phyloP scores from a whole-genome alignment of 495 filamentous ascomycete species.

The Podospora pseudopauciseta region DNA sequence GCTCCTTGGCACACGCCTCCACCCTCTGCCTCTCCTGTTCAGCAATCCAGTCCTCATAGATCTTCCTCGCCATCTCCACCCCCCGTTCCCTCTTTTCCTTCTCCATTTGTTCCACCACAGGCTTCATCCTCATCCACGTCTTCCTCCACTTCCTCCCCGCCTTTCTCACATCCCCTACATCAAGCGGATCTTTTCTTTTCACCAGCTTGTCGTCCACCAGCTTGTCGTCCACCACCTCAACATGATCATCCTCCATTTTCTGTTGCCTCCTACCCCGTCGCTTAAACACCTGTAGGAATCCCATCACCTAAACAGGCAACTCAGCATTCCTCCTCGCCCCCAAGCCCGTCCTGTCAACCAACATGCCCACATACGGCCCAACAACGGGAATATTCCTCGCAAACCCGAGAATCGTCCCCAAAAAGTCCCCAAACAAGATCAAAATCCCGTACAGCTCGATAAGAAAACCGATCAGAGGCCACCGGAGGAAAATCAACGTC shows the following conservation, averaged over 20 bases:
- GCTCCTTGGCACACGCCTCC: too few relatives aligned
- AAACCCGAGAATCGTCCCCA: slow-evolving; percentile 87
- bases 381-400: slow-evolving; percentile 79
- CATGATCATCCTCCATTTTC: not conserved
- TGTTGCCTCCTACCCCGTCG: not conserved
- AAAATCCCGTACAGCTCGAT: slow-evolving; percentile 92
- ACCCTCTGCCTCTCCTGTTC: too few relatives aligned
- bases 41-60: too few relatives aligned
- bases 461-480: slow-evolving; percentile 83
- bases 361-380: slow-evolving; percentile 72
- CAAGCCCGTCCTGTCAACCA: slow-evolving; percentile 61
- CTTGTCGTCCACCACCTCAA: too few relatives aligned
- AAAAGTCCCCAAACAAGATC: slow-evolving; percentile 91
- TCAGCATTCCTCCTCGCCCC: slow-evolving; percentile 63
- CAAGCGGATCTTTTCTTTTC: not conserved
- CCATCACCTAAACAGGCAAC: slow-evolving; percentile 59
- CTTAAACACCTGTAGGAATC: not conserved
- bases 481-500: slow-evolving; percentile 76
- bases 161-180: not conserved
- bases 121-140: not conserved
- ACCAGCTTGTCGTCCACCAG: not conserved
- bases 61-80: too few relatives aligned
- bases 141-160: not conserved
- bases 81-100: not conserved
- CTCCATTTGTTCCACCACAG: not conserved